Evolutionary conservation across 2,329 filamentous ascomycete genomes (phyloP).

Genomic region (Xylariales sp.): DNA sequence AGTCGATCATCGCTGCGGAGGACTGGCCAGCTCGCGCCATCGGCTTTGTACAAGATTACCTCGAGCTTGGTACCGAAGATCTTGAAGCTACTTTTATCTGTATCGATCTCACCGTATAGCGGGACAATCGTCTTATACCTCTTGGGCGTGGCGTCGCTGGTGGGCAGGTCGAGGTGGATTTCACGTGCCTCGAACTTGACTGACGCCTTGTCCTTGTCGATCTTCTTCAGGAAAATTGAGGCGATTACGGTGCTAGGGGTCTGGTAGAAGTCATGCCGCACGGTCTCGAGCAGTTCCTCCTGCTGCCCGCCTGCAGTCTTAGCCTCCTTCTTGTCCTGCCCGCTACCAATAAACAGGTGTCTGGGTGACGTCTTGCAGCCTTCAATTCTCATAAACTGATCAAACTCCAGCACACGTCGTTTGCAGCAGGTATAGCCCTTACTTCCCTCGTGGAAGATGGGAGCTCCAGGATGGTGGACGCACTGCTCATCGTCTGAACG

Average conservation of each 20-base stretch:
- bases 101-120: constrained; percentile 73
- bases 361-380: constrained; percentile 79
- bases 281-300: constrained; percentile 74
- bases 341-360: constrained; percentile 82
- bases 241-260: constrained; percentile 80
- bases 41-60: constrained; percentile 66
- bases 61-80: constrained; percentile 89
- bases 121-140: constrained; percentile 70
- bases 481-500: constrained; percentile 69
- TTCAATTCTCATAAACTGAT: constrained; percentile 94
- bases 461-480: constrained; percentile 81
- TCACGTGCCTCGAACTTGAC: constrained; percentile 62
- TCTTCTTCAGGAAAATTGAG: constrained; percentile 95
- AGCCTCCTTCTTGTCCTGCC: constrained; percentile 49
- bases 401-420: constrained; percentile 89
- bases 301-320: constrained; percentile 28
- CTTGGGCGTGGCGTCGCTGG: constrained; percentile 72
- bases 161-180: constrained; percentile 78
- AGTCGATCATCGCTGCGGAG: constrained; percentile 69
- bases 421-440: constrained; percentile 99
- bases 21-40: constrained; percentile 79
- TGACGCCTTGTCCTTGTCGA: constrained; percentile 74
- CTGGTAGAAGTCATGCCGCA: constrained; percentile 93
- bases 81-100: constrained; percentile 70
- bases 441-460: constrained; percentile 96